Evolutionary conservation across 1,284 basidiomycete species (phyloP).

Genomic region (Inonotus obliquus): DNA sequence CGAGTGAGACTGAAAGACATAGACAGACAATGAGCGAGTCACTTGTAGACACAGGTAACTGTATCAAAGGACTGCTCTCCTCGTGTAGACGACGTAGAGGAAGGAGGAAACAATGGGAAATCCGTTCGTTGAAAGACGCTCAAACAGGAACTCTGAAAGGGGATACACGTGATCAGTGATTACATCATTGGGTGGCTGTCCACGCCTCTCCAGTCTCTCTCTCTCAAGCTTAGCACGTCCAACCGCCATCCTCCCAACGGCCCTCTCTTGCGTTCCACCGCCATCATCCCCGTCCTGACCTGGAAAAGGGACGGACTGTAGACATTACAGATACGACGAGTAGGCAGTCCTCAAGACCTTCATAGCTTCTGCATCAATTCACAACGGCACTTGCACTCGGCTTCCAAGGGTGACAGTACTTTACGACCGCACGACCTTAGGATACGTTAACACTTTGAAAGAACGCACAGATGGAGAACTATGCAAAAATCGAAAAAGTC

Average conservation of each 20-base stretch:
- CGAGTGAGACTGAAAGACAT: neutral
- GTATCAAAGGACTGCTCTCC: neutral
- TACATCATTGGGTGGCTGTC: neutral
- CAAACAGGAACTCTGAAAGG: slow-evolving; percentile 1
- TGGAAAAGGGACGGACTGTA: neutral
- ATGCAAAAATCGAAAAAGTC: slow-evolving; percentile 39
- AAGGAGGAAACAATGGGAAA: neutral
- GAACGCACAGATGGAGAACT: slow-evolving; percentile 20
- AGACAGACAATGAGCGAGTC: neutral
- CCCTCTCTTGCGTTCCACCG: neutral
- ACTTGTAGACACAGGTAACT: neutral
- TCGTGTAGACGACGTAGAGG: neutral
- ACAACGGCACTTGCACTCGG: neutral
- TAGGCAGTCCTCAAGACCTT: neutral
- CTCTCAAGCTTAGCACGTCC: no score
- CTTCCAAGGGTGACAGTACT: neutral
- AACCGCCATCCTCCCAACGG: no score
- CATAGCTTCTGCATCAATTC: neutral
- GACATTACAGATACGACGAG: neutral
- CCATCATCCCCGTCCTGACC: neutral
- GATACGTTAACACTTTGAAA: neutral
- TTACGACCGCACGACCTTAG: slow-evolving; percentile 2
- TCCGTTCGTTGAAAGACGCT: neutral
- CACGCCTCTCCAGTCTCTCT: neutral
- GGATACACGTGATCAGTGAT: neutral